Conservation (phyloP, 108 stramenopile species). For the Chaetoceros tenuissimus region DNA sequence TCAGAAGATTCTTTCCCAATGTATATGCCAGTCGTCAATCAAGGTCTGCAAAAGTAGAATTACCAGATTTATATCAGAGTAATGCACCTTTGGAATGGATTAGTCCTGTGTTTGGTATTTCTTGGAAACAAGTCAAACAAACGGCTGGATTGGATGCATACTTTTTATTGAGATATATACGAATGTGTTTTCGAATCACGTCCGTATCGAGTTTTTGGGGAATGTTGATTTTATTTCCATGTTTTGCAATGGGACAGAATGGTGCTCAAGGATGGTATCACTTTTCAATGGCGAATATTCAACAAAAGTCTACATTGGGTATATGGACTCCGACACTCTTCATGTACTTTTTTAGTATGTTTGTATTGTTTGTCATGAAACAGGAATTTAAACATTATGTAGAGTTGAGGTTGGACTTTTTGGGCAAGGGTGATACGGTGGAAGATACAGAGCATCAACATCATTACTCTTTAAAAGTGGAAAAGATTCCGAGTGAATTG, state of each 20-base stretch:
- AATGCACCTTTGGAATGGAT: constrained; percentile 66
- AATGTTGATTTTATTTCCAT: constrained; percentile 51
- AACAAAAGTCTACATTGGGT: constrained; percentile 33
- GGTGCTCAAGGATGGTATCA: constrained; percentile 72
- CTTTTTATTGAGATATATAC: constrained; percentile 82
- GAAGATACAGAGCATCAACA: constrained; percentile 49
- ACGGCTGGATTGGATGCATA: constrained; percentile 85
- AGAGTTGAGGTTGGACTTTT: constrained; percentile 70
- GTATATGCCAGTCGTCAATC: constrained; percentile 50
- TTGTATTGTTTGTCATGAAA: constrained; percentile 73
- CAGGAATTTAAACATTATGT: constrained; percentile 82
- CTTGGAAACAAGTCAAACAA: constrained; percentile 60
- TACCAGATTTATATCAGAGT: constrained; percentile 9
- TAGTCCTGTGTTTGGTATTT: constrained; percentile 40
- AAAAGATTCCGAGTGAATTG: constrained; percentile 77
- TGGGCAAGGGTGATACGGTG: constrained; percentile 15
- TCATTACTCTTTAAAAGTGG: constrained; percentile 77
- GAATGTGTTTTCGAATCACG: constrained; percentile 77
- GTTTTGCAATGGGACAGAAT: constrained; percentile 59
- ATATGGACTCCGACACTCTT: constrained; percentile 86
- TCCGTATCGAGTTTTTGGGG: constrained; percentile 77
- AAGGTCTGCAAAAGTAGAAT: constrained; percentile 16
- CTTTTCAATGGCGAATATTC: constrained; percentile 76
- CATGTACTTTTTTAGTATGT: constrained; percentile 73
- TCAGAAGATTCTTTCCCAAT: constrained; percentile 52